Evolutionary conservation across 495 filamentous ascomycete genomes (phyloP).

Genomic region (Hypoxylon cercidicola): DNA sequence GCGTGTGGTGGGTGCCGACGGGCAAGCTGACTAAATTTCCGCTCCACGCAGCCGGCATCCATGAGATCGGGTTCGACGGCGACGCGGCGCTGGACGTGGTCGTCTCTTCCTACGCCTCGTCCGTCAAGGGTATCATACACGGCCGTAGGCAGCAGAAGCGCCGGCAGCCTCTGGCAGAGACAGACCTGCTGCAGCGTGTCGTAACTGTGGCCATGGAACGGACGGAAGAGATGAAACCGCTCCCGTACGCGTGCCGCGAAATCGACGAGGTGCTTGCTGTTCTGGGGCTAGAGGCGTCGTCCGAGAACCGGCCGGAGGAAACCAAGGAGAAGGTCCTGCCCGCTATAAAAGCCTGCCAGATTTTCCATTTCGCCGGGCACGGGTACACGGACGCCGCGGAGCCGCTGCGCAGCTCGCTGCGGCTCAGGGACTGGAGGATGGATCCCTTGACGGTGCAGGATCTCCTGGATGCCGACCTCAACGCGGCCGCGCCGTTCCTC

Average conservation of each 20-base stretch:
- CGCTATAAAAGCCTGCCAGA: no score
- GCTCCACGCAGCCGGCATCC: conserved; percentile 36
- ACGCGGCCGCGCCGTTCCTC: conserved; percentile 41
- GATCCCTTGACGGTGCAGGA: conserved; percentile 44
- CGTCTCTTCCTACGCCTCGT: conserved; percentile 16
- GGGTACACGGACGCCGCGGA: conserved; percentile 30
- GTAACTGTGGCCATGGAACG: no score
- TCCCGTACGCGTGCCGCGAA: no score
- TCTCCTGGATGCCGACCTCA: conserved; percentile 37
- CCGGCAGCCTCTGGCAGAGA: no score
- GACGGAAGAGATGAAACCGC: no score
- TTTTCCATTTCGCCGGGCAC: conserved; percentile 41
- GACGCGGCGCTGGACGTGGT: conserved; percentile 19
- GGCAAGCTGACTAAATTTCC: conserved; percentile 22
- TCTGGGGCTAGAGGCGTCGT: no score
- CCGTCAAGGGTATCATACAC: conserved; percentile 8
- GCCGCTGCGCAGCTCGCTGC: conserved; percentile 44
- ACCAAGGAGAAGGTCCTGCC: no score
- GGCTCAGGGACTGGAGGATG: conserved; percentile 33
- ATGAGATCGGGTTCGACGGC: conserved; percentile 11
- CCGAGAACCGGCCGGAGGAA: no score
- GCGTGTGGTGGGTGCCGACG: conserved; percentile 13
- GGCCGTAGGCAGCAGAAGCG: conserved; percentile 4
- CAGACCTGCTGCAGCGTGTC: no score
- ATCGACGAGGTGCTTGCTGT: no score